Base-by-base conservation (phyloP, 306 rosid genomes). In the Medicago truncatula region DNA sequence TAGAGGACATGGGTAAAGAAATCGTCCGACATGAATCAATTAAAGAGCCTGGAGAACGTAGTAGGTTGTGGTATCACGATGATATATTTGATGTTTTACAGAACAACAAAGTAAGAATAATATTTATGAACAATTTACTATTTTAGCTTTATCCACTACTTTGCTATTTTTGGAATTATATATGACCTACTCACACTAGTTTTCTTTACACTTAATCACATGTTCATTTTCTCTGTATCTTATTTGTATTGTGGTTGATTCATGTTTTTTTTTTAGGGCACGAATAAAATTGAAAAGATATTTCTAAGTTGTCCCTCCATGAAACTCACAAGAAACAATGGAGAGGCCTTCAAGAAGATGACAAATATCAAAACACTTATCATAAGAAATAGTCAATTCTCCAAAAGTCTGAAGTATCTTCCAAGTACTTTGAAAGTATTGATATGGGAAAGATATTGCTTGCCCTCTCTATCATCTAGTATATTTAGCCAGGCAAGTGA, bases 21-120 rank as follows among this genome's bases (percentile, higher is more conserved):
- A 63, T 75, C 50, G 64, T 75, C 0, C 16, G 72, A 50, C 52
- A 13, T 5, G 43, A 76, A 65, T 76, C 80, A 52, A 64, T 53
- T 1, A 8, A 49, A 34, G 14, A 11, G 3, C 73, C 14, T 38
- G 80, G 18, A 15, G 20, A 52, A 10, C 56, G 66, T 0, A 76
- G 66, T 39, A 65, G 80, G 66, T 76, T 76, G 15, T 76, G 73
- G 73, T 15, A 14, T 1, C 17, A 0, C 0, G 3, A 76, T 8
- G 80, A 65, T 53, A 18, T 71, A 34, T 1, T 53, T 71, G 18
- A 71, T 0, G 50, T 71, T 11, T 53, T 71, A 10, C 8, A 52
- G 41, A 7, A 50, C 3, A 41, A 78, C 39, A 17, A 0, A 34
- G 78, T 79, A n/a, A n/a, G n/a, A n/a, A n/a, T n/a, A n/a, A n/a